Percentiles rank a stretch among this genome's conserved stretches.
These are phyloP conservation scores for Sonneratia caseolaris DNA, from an alignment of 345 rosid genomes.

Conservation along the genomic window DNA sequence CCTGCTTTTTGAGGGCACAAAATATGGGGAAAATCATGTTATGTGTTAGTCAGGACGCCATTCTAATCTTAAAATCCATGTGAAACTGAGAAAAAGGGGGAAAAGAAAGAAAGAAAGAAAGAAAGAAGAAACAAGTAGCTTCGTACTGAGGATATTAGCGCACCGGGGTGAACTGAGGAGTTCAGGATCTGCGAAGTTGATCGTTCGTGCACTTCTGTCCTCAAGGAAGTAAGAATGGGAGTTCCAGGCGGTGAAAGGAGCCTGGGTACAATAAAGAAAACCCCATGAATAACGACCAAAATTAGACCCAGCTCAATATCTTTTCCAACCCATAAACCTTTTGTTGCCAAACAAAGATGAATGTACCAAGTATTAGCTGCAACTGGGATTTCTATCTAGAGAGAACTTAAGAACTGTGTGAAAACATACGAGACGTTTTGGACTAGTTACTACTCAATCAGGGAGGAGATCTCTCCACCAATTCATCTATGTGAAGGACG, in stretches of 20 bases:
- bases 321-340: not conserved
- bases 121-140: slow-evolving; percentile 1
- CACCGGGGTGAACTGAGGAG: slow-evolving; percentile 38
- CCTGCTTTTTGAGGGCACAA: slow-evolving; percentile 22
- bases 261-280: slow-evolving; percentile 34
- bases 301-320: not conserved
- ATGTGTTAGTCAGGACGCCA: not conserved
- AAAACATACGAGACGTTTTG: not conserved
- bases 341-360: not conserved
- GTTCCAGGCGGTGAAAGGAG: slow-evolving; percentile 88
- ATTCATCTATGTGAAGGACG: not conserved
- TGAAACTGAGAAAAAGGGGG: not conserved
- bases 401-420: not conserved
- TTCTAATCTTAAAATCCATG: not conserved
- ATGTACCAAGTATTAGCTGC: not conserved
- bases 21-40: not conserved
- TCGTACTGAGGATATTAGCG: slow-evolving; percentile 52
- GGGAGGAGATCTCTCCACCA: not conserved
- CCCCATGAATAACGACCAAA: not conserved
- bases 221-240: slow-evolving; percentile 51
- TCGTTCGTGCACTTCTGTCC: slow-evolving; percentile 46
- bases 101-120: not conserved
- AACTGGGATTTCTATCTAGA: not conserved
- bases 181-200: slow-evolving; percentile 35
- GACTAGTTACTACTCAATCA: not conserved